Evolutionary conservation across 2,329 filamentous ascomycete genomes (phyloP).

Genomic region (Ploettnerulaceae sp.): DNA sequence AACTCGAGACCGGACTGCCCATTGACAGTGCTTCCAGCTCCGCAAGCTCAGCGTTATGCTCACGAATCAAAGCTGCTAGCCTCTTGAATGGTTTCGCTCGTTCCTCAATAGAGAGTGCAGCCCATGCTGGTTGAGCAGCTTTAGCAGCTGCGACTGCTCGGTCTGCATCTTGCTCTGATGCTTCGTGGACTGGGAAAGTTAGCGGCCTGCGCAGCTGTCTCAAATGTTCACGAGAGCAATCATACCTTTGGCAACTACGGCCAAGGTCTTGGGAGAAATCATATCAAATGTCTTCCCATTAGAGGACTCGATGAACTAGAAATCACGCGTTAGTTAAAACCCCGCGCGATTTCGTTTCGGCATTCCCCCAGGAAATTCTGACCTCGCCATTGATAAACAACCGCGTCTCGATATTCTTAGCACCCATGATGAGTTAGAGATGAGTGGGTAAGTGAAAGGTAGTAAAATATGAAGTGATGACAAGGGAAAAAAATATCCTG

Average conservation of each 20-base stretch:
- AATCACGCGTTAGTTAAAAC: not conserved
- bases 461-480: not conserved
- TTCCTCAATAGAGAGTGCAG: constrained; percentile 33
- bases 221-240: too few relatives aligned
- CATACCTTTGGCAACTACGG: constrained; percentile 34
- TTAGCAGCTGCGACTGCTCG: constrained; percentile 37
- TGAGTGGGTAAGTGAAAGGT: too few relatives aligned
- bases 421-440: not conserved
- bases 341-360: constrained; percentile 6
- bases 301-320: constrained; percentile 35
- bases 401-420: constrained; percentile 22
- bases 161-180: constrained; percentile 37
- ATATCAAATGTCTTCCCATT: constrained; percentile 39
- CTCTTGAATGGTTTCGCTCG: constrained; percentile 34
- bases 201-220: too few relatives aligned
- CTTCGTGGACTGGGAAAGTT: constrained; percentile 42
- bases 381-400: constrained; percentile 49
- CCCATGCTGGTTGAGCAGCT: constrained; percentile 37
- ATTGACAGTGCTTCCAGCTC: constrained; percentile 36
- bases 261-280: constrained; percentile 14
- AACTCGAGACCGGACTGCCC: constrained; percentile 34
- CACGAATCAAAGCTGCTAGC: constrained; percentile 32
- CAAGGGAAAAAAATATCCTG: too few relatives aligned
- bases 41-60: constrained; percentile 32
- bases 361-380: not conserved